phyloP scores from a whole-genome alignment of 164 flowering plant genomes.

The Chloranthus sessilifolius region DNA sequence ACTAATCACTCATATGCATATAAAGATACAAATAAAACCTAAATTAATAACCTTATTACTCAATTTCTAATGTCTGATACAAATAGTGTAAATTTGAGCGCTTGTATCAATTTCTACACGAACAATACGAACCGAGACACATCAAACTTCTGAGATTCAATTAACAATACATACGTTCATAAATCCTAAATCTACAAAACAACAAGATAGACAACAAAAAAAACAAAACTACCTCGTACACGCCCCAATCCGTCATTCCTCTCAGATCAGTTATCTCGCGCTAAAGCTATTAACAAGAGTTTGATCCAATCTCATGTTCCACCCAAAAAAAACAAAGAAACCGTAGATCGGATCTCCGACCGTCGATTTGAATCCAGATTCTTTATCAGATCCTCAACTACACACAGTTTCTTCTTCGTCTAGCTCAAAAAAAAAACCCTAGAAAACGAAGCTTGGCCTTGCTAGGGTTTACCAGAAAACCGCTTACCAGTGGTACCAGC shows the following conservation, averaged over 20 bases:
- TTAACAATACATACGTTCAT: no score
- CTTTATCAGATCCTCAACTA: not conserved
- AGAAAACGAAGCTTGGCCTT: not conserved
- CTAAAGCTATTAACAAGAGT: not conserved
- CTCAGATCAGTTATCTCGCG: conserved; percentile 11
- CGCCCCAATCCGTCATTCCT: conserved; percentile 20
- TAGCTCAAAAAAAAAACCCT: not conserved
- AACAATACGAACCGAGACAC: no score
- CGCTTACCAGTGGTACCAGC: no score
- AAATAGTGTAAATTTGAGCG: not conserved
- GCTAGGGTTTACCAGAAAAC: no score
- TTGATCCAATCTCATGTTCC: conserved; percentile 6
- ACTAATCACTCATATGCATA: no score
- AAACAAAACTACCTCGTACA: conserved; percentile 17
- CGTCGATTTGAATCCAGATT: not conserved
- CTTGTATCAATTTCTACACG: no score
- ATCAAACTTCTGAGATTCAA: no score
- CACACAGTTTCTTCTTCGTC: not conserved
- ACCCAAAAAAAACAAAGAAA: no score
- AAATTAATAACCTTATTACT: not conserved
- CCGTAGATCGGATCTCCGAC: no score
- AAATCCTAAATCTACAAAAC: no score
- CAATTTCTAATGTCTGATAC: not conserved
- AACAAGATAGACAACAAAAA: not conserved
- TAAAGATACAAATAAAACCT: no score